Evolutionary conservation across 768 basidiomycete genomes (phyloP).

Genomic region (Boletus edulis): DNA sequence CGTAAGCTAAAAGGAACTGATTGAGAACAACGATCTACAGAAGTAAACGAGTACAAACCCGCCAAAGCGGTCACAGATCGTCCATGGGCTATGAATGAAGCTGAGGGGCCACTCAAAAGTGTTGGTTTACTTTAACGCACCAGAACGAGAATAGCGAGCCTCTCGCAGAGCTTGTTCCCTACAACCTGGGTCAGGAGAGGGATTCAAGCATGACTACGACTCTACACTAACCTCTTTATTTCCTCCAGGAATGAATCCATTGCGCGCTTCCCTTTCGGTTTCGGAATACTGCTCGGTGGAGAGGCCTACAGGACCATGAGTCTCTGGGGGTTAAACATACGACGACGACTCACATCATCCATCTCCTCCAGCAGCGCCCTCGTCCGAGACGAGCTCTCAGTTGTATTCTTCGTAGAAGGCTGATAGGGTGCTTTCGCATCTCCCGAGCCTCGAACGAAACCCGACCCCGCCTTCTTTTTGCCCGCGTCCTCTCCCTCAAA

Average conservation of each 20-base stretch:
- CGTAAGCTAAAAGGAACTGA: slow-evolving; percentile 57
- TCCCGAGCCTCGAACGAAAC: slow-evolving; percentile 64
- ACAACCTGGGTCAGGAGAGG: slow-evolving; percentile 5
- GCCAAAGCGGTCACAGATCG: slow-evolving; percentile 91
- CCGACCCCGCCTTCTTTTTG: slow-evolving; percentile 48
- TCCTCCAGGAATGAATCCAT: slow-evolving; percentile 98
- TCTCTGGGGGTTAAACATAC: not conserved
- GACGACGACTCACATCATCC: slow-evolving; percentile 30
- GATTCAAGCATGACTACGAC: not conserved
- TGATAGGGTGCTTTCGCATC: slow-evolving; percentile 37
- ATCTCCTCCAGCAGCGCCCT: slow-evolving; percentile 32
- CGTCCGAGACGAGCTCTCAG: slow-evolving; percentile 30
- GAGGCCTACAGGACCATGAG: slow-evolving; percentile 41
- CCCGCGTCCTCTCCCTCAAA: slow-evolving; percentile 71
- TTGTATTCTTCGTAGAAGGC: slow-evolving; percentile 35
- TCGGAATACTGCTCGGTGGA: slow-evolving; percentile 56
- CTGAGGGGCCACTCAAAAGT: not conserved
- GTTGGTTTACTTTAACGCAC: slow-evolving; percentile 35
- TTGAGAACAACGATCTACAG: not conserved
- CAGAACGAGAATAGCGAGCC: slow-evolving; percentile 71
- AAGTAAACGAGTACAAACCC: slow-evolving; percentile 43
- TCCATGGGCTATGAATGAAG: slow-evolving; percentile 44
- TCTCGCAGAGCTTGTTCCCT: slow-evolving; percentile 95
- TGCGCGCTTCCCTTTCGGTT: slow-evolving; percentile 89
- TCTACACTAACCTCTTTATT: slow-evolving; percentile 76